Evolutionary conservation across 2,329 filamentous ascomycete species (phyloP).

Genomic region (Xylaria sp.): DNA sequence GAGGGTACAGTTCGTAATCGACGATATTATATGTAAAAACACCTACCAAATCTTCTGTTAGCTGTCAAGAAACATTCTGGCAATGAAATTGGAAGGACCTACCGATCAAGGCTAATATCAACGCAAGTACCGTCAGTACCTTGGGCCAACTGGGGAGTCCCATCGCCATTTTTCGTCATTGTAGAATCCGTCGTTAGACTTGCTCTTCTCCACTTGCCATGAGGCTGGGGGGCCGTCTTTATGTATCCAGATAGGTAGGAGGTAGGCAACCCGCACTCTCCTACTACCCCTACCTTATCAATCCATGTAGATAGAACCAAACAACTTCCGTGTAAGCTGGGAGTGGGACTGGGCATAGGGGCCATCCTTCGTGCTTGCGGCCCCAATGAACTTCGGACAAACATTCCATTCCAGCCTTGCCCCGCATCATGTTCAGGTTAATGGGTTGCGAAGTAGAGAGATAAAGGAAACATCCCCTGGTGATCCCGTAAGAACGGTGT

Average conservation of each 20-base stretch:
- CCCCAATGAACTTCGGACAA: background rate
- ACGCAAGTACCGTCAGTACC: slow-evolving; percentile 12
- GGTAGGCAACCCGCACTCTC: background rate
- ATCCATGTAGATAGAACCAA: background rate
- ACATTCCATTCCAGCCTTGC: background rate
- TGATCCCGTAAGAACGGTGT: slow-evolving; percentile 18
- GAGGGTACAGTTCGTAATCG: slow-evolving; percentile 39
- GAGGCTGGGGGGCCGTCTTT: slow-evolving; percentile 14
- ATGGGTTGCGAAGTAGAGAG: background rate
- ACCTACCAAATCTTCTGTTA: slow-evolving; percentile 25
- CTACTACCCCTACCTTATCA: background rate
- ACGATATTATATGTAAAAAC: slow-evolving; percentile 39
- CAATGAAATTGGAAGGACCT: background rate
- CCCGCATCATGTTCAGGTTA: slow-evolving; percentile 10
- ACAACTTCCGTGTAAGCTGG: background rate
- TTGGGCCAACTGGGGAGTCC: slow-evolving; percentile 5
- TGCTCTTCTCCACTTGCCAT: background rate
- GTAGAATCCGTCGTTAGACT: background rate
- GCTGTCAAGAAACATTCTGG: background rate
- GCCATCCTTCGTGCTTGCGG: background rate
- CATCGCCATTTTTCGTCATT: slow-evolving; percentile 18
- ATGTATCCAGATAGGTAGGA: background rate
- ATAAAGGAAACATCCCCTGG: slow-evolving; percentile 1
- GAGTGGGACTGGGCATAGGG: slow-evolving; percentile 14
- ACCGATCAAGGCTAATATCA: slow-evolving; percentile 29